Conservation (phyloP, 768 basidiomycete genomes). For the Scleroderma bovista region DNA sequence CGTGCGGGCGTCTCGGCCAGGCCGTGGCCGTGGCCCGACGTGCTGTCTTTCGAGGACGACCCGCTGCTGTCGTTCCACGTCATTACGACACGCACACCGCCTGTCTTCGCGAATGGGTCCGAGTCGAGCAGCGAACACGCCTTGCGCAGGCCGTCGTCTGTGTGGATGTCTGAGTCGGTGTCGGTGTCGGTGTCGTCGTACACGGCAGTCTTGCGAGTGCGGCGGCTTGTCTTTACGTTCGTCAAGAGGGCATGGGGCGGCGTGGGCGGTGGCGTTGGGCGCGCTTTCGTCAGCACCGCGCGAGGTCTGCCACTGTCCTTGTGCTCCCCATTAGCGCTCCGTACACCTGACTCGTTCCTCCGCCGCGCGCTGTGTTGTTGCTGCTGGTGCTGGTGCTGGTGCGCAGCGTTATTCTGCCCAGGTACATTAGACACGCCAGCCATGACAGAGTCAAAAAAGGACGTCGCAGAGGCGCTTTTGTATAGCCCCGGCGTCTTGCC, state of each 20-base stretch:
- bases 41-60: constrained; percentile 1
- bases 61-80: constrained; percentile 6
- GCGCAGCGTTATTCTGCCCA: neutral
- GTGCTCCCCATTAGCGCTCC: neutral
- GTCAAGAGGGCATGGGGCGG: constrained; percentile 8
- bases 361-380: too few species aligned
- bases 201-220: neutral
- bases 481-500: neutral
- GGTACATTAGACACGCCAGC: neutral
- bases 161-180: too few species aligned
- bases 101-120: constrained; percentile 47
- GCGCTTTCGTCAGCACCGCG: constrained; percentile 28
- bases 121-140: constrained; percentile 24
- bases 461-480: neutral
- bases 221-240: neutral
- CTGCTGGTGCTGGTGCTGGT: too few species aligned
- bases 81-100: constrained; percentile 47
- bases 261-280: constrained; percentile 29
- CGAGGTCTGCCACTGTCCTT: constrained; percentile 13
- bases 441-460: neutral
- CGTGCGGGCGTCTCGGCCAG: constrained; percentile 3
- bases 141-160: neutral
- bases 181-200: neutral
- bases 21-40: constrained; percentile 2
- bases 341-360: neutral